Conservation (phyloP, 106 monocot genomes). For the Dioscorea zingiberensis region DNA sequence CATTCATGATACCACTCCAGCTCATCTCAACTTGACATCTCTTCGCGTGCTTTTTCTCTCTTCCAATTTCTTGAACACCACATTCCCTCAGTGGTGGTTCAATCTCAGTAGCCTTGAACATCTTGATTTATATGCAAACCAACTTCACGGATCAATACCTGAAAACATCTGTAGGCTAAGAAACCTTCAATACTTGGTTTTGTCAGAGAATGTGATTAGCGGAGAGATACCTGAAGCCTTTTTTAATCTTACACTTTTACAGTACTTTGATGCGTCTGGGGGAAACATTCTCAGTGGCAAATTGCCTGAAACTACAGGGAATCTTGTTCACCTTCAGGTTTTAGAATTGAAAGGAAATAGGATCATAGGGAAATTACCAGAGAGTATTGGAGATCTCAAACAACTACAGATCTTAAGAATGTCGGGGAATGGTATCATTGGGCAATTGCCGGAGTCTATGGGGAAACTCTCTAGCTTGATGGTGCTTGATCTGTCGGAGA, state of each 20-base stretch:
- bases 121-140: not conserved
- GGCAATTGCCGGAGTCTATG: not conserved
- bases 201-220: too few species aligned
- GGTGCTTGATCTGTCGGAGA: not conserved
- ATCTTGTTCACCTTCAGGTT: not conserved
- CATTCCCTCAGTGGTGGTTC: not conserved
- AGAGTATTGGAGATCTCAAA: too few species aligned
- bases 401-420: too few species aligned
- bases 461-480: not conserved
- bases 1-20: not conserved
- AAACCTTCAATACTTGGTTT: too few species aligned
- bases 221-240: too few species aligned
- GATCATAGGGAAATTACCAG: too few species aligned
- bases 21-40: not conserved
- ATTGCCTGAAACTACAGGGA: not conserved
- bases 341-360: not conserved
- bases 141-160: too few species aligned
- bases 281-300: too few species aligned
- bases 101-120: not conserved
- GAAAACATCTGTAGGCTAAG: too few species aligned
- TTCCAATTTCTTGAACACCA: not conserved
- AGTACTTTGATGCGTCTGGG: too few species aligned
- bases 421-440: not conserved
- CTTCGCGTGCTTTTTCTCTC: not conserved
- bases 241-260: too few species aligned